phyloP scores from a whole-genome alignment of 2,329 filamentous ascomycete species.

The Penicillium sp. region DNA sequence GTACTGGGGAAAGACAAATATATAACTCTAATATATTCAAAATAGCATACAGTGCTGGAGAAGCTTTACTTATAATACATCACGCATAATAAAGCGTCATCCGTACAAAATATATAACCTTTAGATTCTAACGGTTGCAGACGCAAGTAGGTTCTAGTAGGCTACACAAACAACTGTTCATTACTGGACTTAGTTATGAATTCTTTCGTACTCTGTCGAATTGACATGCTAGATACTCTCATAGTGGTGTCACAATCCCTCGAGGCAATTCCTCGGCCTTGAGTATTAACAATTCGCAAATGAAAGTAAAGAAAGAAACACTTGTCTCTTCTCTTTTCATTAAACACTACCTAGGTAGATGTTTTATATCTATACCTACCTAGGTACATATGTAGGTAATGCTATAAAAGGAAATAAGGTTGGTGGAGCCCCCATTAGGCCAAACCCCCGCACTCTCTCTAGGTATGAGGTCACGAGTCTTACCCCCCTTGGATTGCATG shows the following conservation, averaged over 20 bases:
- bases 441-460: constrained; percentile 14
- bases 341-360: not conserved
- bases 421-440: not conserved
- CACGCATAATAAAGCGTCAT: not conserved
- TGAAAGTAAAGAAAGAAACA: not conserved
- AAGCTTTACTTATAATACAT: not conserved
- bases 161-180: no score
- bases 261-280: no score
- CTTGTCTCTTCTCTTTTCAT: not conserved
- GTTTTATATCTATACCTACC: not conserved
- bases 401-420: not conserved
- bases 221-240: not conserved
- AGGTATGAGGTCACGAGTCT: constrained; percentile 20
- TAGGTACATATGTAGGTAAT: no score
- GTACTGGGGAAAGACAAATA: not conserved
- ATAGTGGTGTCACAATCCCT: no score
- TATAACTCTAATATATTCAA: no score
- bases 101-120: not conserved
- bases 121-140: rapidly evolving
- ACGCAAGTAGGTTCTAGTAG: not conserved
- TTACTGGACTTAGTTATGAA: no score
- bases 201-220: not conserved
- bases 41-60: not conserved
- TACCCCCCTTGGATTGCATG: constrained; percentile 3
- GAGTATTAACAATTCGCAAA: not conserved